Conservation (phyloP, 1,139 yeast species). For the Suhomyces bokatorum region DNA sequence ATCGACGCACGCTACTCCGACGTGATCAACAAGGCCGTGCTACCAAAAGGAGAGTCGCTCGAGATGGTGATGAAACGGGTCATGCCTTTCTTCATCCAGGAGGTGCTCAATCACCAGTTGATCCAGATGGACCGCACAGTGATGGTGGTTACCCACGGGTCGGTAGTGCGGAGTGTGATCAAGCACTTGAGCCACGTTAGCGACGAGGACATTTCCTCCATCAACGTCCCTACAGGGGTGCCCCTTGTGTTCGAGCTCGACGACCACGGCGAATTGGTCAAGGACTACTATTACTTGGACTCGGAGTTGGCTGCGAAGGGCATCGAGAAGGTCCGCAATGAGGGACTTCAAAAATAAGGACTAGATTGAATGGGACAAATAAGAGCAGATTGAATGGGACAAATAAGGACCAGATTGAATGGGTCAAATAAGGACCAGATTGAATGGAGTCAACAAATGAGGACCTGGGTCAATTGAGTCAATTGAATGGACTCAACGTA, state of each 20-base stretch:
- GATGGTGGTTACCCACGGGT: conserved; percentile 73
- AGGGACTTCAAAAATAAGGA: conserved; percentile 43
- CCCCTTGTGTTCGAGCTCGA: conserved; percentile 62
- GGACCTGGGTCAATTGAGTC: too few species aligned
- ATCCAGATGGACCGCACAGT: conserved; percentile 46
- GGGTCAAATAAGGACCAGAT: too few species aligned
- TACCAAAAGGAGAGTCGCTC: conserved; percentile 72
- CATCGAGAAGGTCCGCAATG: conserved; percentile 63
- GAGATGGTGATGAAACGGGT: conserved; percentile 64
- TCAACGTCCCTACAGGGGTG: conserved; percentile 77
- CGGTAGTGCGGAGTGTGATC: conserved; percentile 67
- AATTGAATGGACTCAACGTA: too few species aligned
- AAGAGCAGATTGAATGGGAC: too few species aligned
- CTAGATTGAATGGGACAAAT: background rate
- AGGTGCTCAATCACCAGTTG: conserved; percentile 39
- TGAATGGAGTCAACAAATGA: too few species aligned
- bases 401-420: too few species aligned
- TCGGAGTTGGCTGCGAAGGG: conserved; percentile 67
- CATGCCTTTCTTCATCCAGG: conserved; percentile 51
- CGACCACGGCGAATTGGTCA: conserved; percentile 42
- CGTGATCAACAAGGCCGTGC: conserved; percentile 22
- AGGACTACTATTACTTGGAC: conserved; percentile 60
- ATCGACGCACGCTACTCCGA: conserved; percentile 50
- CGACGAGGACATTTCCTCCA: conserved; percentile 62
- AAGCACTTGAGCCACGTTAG: conserved; percentile 57